Evolutionary conservation across 1,139 yeast genomes (phyloP), one percentile per base, ranked within the genome.

Genomic region (Debaryomyces udenii): DNA sequence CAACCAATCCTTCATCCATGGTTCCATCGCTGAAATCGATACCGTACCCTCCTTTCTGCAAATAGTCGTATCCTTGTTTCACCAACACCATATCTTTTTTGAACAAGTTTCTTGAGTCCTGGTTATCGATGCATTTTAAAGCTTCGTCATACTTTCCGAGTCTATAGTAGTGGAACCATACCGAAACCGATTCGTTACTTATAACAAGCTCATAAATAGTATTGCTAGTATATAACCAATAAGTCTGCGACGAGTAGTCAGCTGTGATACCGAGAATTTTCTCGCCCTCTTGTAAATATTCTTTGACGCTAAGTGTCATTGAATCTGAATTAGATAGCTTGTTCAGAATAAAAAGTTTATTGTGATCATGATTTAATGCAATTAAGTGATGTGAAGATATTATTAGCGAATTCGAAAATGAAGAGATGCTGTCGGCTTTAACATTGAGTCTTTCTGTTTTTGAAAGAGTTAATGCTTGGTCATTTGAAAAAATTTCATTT

Each of bases 151-250:
- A 91, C 43, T 78, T 72, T 1, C 80, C 76, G 55, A 78, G 71
- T 32, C 77, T 79, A 42, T 86, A 71, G 57, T 87, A 74, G 5
- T 84, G 74, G 46, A 76, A 78, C 96, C 97, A 89, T 3, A 90
- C 83, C 17, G 87, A 84, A 4, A 75, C 67, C 5, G 81, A 72
- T 57, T 93, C 98, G 50, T 86, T 77, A 24, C 73, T 76, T 7
- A 87, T 68, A 3, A 87, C 73, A 7, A 94, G 63, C 57, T 94
- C 60, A 57, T 49, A 46, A 47, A 64, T 49, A 41, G 53, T 42
- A 47, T 47, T 38, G 28, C 39, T 39, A 23, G 59, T 42, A 50
- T 49, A 52, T 28, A 59, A 14, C 62, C 60, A 51, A 38, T 43
- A 49, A 27, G 64, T 64, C 6, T 68, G 59, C 17, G 70, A 66